Percentiles rank a stretch among this genome's conserved stretches.
Conservation (phyloP, 1,139 yeast genomes). For the Saccharomyces hybrid region DNA sequence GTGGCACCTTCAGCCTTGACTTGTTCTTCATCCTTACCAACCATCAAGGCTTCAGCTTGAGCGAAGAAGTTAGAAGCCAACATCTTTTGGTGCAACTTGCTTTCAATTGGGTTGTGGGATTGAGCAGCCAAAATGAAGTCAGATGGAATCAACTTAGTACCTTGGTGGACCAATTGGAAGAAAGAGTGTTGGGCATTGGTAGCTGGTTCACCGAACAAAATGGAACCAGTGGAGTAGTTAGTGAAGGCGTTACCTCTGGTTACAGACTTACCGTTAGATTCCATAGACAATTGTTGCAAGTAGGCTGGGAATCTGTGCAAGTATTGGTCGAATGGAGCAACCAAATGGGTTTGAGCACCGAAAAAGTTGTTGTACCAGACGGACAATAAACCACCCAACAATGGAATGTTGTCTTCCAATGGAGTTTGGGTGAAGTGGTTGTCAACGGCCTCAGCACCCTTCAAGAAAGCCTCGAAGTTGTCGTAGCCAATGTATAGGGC, state of each 20-base stretch:
- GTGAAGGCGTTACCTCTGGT: slow-evolving; percentile 87
- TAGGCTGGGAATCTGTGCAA: slow-evolving; percentile 98
- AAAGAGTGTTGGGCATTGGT: slow-evolving; percentile 98
- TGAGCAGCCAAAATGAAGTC: slow-evolving; percentile 96
- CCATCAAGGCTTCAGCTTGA: slow-evolving; percentile 96
- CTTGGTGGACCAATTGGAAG: slow-evolving; percentile 99
- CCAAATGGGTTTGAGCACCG: slow-evolving; percentile 96
- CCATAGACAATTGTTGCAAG: slow-evolving; percentile 97
- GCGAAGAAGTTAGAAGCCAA: slow-evolving; percentile 97
- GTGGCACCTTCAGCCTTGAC: slow-evolving; percentile 88
- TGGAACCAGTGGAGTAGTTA: slow-evolving; percentile 91
- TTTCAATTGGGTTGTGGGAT: slow-evolving; percentile 94
- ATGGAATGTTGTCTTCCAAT: slow-evolving; percentile 84
- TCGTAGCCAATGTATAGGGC: slow-evolving; percentile 93
- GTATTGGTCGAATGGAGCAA: slow-evolving; percentile 97
- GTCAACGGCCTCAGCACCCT: slow-evolving; percentile 97
- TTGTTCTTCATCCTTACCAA: slow-evolving; percentile 80
- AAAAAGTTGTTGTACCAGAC: slow-evolving; percentile 98
- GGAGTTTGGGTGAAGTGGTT: slow-evolving; percentile 80
- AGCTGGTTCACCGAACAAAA: slow-evolving; percentile 96
- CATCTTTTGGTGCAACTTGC: slow-evolving; percentile 93
- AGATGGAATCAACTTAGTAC: slow-evolving; percentile 93
- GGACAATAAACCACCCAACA: slow-evolving; percentile 82
- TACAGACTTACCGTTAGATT: slow-evolving; percentile 96
- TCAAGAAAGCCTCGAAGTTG: slow-evolving; percentile 81